Evolutionary conservation across 768 basidiomycete genomes (phyloP).

Genomic region (Suillus fuscotomentosus): DNA sequence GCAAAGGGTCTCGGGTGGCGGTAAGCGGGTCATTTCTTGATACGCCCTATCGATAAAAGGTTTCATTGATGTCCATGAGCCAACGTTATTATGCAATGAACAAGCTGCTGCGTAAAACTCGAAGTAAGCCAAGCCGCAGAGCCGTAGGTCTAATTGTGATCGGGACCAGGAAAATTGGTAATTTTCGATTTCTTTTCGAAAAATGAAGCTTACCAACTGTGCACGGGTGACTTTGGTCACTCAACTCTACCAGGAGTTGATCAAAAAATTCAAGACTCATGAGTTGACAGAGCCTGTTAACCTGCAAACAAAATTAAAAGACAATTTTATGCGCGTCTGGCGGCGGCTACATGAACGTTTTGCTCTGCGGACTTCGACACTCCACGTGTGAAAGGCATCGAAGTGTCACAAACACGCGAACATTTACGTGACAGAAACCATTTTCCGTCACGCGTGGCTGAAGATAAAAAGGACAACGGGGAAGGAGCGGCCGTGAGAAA

Average conservation of each 20-base stretch:
- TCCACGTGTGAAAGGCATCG: slow-evolving; percentile 16
- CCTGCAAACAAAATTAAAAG: background rate
- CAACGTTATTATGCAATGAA: slow-evolving; percentile 7
- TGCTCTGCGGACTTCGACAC: background rate
- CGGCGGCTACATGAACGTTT: background rate
- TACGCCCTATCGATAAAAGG: slow-evolving; percentile 48
- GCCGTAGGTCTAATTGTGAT: slow-evolving; percentile 2
- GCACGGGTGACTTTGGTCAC: background rate
- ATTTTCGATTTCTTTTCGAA: background rate
- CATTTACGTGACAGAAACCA: slow-evolving; percentile 34
- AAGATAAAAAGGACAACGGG: slow-evolving; percentile 65
- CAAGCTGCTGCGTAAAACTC: background rate
- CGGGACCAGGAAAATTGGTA: slow-evolving; percentile 2
- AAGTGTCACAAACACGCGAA: slow-evolving; percentile 21
- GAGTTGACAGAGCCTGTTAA: background rate
- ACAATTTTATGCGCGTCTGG: background rate
- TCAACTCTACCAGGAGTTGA: slow-evolving; percentile 2
- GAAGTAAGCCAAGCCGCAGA: background rate
- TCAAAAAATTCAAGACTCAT: slow-evolving; percentile 1
- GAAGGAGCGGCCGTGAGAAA: slow-evolving; percentile 44
- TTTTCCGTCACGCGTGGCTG: slow-evolving; percentile 41
- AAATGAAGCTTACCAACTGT: slow-evolving; percentile 5
- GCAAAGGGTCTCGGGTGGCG: slow-evolving; percentile 31
- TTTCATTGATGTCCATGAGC: slow-evolving; percentile 20
- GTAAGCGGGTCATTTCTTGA: slow-evolving; percentile 44